A percentile compares a stretch with the other conserved stretches of the same genome.
Conservation (phyloP, 345 rosid genomes). For the Aethionema arabicum region DNA sequence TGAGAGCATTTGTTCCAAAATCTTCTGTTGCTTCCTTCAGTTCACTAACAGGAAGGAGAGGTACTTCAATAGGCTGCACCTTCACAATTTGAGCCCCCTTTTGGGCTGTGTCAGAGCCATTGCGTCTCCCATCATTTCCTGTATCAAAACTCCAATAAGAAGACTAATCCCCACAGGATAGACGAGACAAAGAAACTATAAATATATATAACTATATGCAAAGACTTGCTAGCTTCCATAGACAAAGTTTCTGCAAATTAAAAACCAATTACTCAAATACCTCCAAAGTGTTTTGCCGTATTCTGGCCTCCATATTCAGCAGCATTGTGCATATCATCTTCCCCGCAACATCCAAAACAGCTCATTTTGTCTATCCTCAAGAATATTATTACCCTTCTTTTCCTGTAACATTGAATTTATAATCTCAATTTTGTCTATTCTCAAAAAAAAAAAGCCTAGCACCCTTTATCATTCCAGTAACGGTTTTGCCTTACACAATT, state of each 20-base stretch:
- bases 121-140: slow-evolving; percentile 52
- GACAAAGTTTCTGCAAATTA: neutral
- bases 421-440: neutral
- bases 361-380: slow-evolving; percentile 53
- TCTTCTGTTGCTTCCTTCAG: slow-evolving; percentile 63
- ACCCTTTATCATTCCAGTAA: too few relatives aligned
- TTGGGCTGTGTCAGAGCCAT: slow-evolving; percentile 51
- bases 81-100: slow-evolving; percentile 56
- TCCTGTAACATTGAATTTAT: slow-evolving; percentile 2
- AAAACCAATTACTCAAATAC: slow-evolving; percentile 35
- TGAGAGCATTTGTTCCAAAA: slow-evolving; percentile 52
- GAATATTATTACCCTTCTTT: slow-evolving; percentile 12
- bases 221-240: neutral
- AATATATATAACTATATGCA: neutral
- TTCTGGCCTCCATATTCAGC: slow-evolving; percentile 67
- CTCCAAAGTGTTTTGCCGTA: slow-evolving; percentile 56
- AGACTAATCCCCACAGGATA: neutral
- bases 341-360: slow-evolving; percentile 81
- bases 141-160: slow-evolving; percentile 3
- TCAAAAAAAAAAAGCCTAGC: neutral
- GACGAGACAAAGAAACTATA: neutral
- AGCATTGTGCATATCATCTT: slow-evolving; percentile 64
- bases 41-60: slow-evolving; percentile 50
- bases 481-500: too few relatives aligned
- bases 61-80: slow-evolving; percentile 74